phyloP scores from a whole-genome alignment of 768 basidiomycete genomes.

The Pisolithus marmoratus region DNA sequence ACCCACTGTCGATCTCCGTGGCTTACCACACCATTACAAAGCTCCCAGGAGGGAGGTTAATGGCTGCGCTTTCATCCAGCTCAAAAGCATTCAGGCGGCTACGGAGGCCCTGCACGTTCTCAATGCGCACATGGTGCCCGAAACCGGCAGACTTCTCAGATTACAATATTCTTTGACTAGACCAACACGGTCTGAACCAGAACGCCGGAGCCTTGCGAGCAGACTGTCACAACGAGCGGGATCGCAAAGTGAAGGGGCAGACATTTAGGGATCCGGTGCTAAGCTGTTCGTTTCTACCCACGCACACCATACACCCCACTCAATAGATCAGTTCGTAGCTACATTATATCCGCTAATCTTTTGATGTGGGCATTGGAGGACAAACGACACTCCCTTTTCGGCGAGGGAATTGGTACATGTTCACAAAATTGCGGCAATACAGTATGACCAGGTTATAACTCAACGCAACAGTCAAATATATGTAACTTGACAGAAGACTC shows the following conservation, averaged over 20 bases:
- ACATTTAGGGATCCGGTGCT: not conserved
- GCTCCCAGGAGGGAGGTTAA: conserved; percentile 26
- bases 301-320: not conserved
- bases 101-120: conserved; percentile 41
- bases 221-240: not conserved
- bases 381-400: too few relatives aligned
- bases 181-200: not conserved
- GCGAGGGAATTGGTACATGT: too few relatives aligned
- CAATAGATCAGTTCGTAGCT: not conserved
- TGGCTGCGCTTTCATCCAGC: conserved; percentile 48
- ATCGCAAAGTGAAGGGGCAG: not conserved
- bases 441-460: too few relatives aligned
- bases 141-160: not conserved
- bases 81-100: conserved; percentile 40
- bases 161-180: conserved; percentile 10
- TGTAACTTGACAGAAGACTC: too few relatives aligned
- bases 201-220: not conserved
- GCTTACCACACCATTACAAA: conserved; percentile 21
- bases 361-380: too few relatives aligned
- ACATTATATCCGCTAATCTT: not conserved
- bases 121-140: conserved; percentile 18
- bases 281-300: not conserved
- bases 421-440: too few relatives aligned
- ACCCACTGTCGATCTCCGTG: not conserved
- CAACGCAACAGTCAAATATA: too few relatives aligned